A percentile compares a stretch with the other conserved stretches of the same genome.
Conservation (phyloP, 768 basidiomycete species). For the Tulasnella sp. region DNA sequence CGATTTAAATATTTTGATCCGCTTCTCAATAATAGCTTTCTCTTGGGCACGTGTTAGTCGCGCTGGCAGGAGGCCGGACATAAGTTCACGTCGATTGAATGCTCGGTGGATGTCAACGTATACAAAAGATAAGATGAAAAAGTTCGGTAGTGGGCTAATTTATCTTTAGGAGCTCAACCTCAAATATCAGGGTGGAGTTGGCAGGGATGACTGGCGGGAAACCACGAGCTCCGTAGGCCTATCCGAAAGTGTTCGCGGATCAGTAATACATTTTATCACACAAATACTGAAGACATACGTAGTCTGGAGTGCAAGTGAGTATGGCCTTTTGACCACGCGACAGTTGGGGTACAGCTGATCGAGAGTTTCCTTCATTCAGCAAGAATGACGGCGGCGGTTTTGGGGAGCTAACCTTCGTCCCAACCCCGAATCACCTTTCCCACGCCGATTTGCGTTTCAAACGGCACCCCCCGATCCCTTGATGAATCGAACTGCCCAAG, state of each 20-base stretch:
- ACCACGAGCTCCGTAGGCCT: constrained; percentile 73
- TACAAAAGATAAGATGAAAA: too few relatives aligned
- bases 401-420: constrained; percentile 66
- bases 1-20: too few relatives aligned
- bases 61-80: too few relatives aligned
- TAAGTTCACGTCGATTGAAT: too few relatives aligned
- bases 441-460: constrained; percentile 69
- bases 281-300: constrained; percentile 45
- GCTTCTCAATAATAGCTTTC: too few relatives aligned
- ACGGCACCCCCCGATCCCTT: constrained; percentile 50
- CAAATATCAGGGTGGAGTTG: constrained; percentile 70
- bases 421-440: constrained; percentile 85
- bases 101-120: too few relatives aligned
- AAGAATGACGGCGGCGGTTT: too few relatives aligned
- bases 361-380: not conserved
- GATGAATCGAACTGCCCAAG: constrained; percentile 27
- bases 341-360: constrained; percentile 66
- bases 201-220: constrained; percentile 77
- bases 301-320: constrained; percentile 69
- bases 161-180: constrained; percentile 77
- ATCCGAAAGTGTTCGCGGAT: not conserved
- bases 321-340: constrained; percentile 71
- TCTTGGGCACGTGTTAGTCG: too few relatives aligned
- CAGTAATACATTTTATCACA: not conserved
- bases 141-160: not conserved